Base-by-base conservation (phyloP, 495 filamentous ascomycete species). In the Hyaloscypha hepaticicola region DNA sequence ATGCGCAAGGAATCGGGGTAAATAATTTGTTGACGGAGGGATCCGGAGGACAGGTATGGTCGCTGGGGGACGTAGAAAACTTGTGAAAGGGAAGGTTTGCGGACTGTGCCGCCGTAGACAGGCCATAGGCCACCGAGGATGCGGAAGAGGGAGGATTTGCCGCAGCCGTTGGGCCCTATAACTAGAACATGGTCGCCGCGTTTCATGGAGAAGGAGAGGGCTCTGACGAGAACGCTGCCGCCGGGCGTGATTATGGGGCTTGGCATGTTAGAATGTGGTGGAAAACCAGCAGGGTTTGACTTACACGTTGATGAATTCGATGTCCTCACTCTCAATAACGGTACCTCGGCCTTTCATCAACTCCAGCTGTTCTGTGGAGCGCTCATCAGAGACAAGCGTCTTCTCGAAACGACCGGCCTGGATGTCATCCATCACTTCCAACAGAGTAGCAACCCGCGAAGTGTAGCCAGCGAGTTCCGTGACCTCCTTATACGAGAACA, bases 1-100 rank as follows among this genome's bases (percentile, higher is more conserved):
- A 91, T 90, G 63, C 90, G 86, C 5, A 93, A 72, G n/a, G 85
- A 85, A 76, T 99, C 94, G 0, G 95, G 95, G 76, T 98, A 99
- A 64, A 93, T 97, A 67, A 99, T 91, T 72, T 99, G 95, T 74
- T 98, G 93, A 45, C 95, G 87, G 25, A 99, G 85, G 1, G 88
- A 90, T 21, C 95, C 95, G 28, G 90, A 85, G 29, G 90, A 93
- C 2, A 99, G 83, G 72, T 99, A 99, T 0, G 95, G 95, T 0
- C 95, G 87, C 72, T 99, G 95, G 0, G 95, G 95, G 70, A 99
- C 96, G 77, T 99, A 99, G 80, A 98, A 99, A 72, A 99, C 97
- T 69, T 94, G 89, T 51, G 88, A 84, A 67, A 91, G 91, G 0
- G 88, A 86, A 5, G 96, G 95, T 73, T 97, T 97, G 69, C 88